Base-by-base conservation (phyloP, 106 monocot species). In the Cymbidium sinense region DNA sequence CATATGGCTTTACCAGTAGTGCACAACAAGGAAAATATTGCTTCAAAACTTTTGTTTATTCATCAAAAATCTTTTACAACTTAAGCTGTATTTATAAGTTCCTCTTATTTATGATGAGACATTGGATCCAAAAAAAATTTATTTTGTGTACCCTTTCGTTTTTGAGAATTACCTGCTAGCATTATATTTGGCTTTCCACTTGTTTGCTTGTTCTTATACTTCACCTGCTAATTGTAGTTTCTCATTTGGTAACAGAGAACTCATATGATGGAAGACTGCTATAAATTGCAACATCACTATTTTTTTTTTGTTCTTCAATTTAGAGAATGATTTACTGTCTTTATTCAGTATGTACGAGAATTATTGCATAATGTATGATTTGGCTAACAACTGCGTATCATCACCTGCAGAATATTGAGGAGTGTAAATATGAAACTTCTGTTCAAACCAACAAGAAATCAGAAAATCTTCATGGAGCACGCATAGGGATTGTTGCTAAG, bases 401-500 rank as follows among this genome's bases (percentile, higher is more conserved):
- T 44, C 44, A 71, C 20, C 37, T 39, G 44, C 28, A 74, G 74
- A 44, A 44, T 74, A 44, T 27, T 74, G 74, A 36, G 71, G 71
- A 25, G 23, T 43, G 28, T 17, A 44, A 44, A 74, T 25, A 74
- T 29, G 44, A 35, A 74, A 74, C 78, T 76, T 83, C 76, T 76
- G 27, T 28, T 77, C n/a, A 84, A 27, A 83, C 51, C 33, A 67
- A 78, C 28, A 43, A 71, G 39, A 62, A 76, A 73, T 47, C 55
- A 69, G 77, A 80, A 77, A 30, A 43, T 77, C 86, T 92, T 70
- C 33, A 90, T 82, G 94, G 94, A 82, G 88, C 88, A 76, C 91
- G 98, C 31, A 77, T 98, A 62, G 98, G 94, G 12, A 86, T 98
- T 80, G 83, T 94, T 55, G 98, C 94, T 73, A 98, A 94, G 85